Conservation (phyloP, 2,329 filamentous ascomycete species). For the Arthrobotrys megalospora region DNA sequence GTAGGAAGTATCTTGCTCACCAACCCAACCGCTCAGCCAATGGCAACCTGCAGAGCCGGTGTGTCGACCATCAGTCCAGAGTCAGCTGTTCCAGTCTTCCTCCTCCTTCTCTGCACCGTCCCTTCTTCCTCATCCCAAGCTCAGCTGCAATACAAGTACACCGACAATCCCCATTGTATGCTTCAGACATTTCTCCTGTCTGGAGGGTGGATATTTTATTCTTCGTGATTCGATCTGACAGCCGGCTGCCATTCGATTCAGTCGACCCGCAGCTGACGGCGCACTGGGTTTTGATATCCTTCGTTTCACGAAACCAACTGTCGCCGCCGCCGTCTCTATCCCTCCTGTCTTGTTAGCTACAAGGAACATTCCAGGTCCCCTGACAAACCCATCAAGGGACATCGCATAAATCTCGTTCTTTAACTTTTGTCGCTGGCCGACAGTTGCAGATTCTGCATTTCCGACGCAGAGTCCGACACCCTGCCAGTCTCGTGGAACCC, state of each 20-base stretch:
- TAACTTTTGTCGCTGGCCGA: slow-evolving; percentile 47
- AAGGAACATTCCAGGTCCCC: neutral
- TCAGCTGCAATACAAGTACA: slow-evolving; percentile 40
- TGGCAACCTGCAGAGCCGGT: slow-evolving; percentile 21
- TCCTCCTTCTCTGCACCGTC: slow-evolving; percentile 10
- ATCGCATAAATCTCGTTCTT: slow-evolving; percentile 9
- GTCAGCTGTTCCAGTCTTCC: slow-evolving; percentile 49
- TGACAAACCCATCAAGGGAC: slow-evolving; percentile 2
- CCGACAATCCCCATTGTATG: slow-evolving; percentile 40
- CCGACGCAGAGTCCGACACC: slow-evolving; percentile 11
- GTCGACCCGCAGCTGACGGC: slow-evolving; percentile 18
- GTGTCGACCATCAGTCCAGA: slow-evolving; percentile 57
- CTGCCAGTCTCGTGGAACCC: slow-evolving; percentile 7
- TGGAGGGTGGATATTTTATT: slow-evolving; percentile 27
- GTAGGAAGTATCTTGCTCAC: slow-evolving; percentile 1
- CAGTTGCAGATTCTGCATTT: slow-evolving; percentile 22
- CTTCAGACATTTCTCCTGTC: slow-evolving; percentile 26
- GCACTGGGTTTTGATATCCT: slow-evolving; percentile 25
- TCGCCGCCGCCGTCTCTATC: neutral
- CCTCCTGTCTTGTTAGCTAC: neutral
- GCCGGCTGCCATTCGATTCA: slow-evolving; percentile 36
- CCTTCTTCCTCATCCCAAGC: slow-evolving; percentile 20
- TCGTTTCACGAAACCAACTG: slow-evolving; percentile 28
- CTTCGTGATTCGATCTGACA: slow-evolving; percentile 29
- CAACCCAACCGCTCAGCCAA: slow-evolving; percentile 23